Conservation (phyloP, 306 rosid species). For the Vigna reflexopilosa region DNA sequence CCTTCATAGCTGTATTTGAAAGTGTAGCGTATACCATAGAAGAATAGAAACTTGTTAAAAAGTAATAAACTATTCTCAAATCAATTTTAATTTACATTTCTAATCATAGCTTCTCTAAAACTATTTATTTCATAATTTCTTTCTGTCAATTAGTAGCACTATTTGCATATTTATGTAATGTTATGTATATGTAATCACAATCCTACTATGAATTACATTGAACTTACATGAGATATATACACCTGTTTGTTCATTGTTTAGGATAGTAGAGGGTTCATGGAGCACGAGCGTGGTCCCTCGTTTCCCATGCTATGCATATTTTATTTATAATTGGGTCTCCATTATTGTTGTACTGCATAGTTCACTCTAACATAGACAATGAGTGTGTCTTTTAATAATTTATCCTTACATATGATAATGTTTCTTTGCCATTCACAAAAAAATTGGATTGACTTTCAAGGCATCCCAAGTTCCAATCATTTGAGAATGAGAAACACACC, state of each 20-base stretch:
- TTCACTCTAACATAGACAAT: not conserved
- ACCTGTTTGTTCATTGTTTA: not conserved
- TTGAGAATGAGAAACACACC: not conserved
- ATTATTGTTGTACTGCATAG: not conserved
- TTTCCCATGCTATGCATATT: constrained; percentile 25
- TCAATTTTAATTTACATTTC: too few species aligned
- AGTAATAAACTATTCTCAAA: too few species aligned
- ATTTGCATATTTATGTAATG: too few species aligned
- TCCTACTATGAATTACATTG: too few species aligned
- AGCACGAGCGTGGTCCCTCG: constrained; percentile 35
- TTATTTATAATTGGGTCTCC: not conserved
- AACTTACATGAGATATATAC: too few species aligned
- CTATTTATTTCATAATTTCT: too few species aligned
- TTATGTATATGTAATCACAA: too few species aligned
- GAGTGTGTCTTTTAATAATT: not conserved
- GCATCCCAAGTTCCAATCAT: constrained; percentile 23
- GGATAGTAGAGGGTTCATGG: not conserved
- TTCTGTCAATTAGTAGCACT: too few species aligned
- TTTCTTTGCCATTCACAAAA: not conserved
- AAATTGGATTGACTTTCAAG: constrained; percentile 20
- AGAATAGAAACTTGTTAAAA: not conserved
- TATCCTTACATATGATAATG: not conserved
- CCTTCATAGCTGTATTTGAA: not conserved
- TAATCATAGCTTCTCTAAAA: too few species aligned
- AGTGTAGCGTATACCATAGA: not conserved